Conservation (phyloP, 768 basidiomycete genomes). For the Suillus ampliporus region DNA sequence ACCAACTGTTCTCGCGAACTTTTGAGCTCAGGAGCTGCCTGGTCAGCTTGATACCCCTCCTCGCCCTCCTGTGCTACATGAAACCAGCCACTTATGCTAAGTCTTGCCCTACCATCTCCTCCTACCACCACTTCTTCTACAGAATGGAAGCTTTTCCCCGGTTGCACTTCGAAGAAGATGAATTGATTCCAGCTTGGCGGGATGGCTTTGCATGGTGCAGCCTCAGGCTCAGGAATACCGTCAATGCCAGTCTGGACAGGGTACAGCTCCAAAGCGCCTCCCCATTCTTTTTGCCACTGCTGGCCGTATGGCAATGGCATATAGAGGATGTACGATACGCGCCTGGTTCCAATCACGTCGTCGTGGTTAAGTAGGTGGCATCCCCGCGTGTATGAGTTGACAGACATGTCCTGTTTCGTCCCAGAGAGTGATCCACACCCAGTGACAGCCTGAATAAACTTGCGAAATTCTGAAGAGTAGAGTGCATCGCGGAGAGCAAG, state of each 20-base stretch:
- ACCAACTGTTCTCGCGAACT: conserved; percentile 95
- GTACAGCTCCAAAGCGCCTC: conserved; percentile 94
- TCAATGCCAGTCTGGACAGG: conserved; percentile 65
- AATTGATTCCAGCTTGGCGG: conserved; percentile 91
- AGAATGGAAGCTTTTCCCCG: conserved; percentile 93
- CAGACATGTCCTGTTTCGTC: conserved; percentile 92
- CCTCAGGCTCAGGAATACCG: conserved; percentile 68
- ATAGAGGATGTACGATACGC: conserved; percentile 96
- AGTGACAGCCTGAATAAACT: conserved; percentile 84
- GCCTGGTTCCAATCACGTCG: conserved; percentile 94
- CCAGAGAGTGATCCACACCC: conserved; percentile 93
- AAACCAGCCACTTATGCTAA: conserved; percentile 98
- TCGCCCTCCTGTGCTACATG: conserved; percentile 92
- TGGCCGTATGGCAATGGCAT: conserved; percentile 80
- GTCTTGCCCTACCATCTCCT: conserved; percentile 70
- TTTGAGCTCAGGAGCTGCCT: conserved; percentile 52
- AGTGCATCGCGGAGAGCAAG: conserved; percentile 88
- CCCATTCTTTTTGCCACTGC: conserved; percentile 88
- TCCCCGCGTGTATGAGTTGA: conserved; percentile 89
- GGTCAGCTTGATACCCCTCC: conserved; percentile 75
- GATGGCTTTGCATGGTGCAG: conserved; percentile 66
- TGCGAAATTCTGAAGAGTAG: conserved; percentile 83
- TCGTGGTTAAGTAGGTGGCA: conserved; percentile 98
- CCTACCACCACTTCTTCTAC: conserved; percentile 95
- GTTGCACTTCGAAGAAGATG: conserved; percentile 90